These are phyloP conservation scores for Penicillium concentricum DNA, from an alignment of 2,329 filamentous ascomycete species.

Conservation along the genomic window DNA sequence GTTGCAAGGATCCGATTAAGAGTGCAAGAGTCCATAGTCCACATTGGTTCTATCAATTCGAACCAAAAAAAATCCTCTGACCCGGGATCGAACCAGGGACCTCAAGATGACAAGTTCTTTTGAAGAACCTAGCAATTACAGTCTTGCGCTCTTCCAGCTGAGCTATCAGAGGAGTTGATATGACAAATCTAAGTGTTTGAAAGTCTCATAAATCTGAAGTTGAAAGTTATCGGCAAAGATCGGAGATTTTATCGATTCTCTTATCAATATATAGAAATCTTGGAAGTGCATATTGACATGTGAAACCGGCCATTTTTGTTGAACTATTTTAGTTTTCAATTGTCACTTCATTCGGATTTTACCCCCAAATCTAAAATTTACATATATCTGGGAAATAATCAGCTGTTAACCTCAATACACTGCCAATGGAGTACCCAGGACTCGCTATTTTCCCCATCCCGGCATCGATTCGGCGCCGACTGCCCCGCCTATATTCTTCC, in stretches of 20 bases:
- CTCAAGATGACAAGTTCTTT: background rate
- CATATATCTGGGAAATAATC: background rate
- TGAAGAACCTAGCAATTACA: background rate
- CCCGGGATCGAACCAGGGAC: background rate
- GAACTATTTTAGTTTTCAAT: background rate
- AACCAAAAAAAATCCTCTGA: background rate
- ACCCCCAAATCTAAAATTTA: background rate
- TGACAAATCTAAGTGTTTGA: accelerated
- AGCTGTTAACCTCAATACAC: background rate
- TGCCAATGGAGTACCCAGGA: constrained; percentile 20
- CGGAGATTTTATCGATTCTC: background rate
- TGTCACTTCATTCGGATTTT: background rate
- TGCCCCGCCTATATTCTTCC: constrained; percentile 25
- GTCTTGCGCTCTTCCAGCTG: constrained; percentile 3
- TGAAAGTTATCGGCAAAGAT: background rate
- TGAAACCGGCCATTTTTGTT: background rate
- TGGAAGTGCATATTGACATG: background rate
- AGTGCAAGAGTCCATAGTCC: background rate
- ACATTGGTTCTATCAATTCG: too few species aligned
- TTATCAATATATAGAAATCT: background rate
- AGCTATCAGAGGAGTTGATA: background rate
- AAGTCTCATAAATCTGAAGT: background rate
- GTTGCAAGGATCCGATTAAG: too few species aligned
- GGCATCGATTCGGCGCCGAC: constrained; percentile 29
- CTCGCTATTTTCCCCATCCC: constrained; percentile 26